Evolutionary conservation across 73 alveolate genomes (phyloP).

Genomic region (Stentor roeselii): DNA sequence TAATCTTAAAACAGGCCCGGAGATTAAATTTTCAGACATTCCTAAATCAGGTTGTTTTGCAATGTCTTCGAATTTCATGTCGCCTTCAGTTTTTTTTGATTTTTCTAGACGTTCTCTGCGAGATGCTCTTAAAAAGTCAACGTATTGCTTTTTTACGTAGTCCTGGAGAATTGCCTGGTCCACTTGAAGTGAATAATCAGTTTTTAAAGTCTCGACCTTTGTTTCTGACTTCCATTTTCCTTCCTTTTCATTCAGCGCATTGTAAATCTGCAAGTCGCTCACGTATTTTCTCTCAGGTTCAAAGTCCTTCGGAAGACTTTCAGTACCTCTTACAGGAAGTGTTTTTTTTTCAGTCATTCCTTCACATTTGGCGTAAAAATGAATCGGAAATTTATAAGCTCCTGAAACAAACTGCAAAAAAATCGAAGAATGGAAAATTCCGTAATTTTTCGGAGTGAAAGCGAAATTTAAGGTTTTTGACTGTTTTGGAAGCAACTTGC

Average conservation of each 20-base stretch:
- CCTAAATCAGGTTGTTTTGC: constrained; percentile 71
- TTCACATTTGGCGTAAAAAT: constrained; percentile 78
- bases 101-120: constrained; percentile 55
- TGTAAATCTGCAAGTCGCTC: constrained; percentile 45
- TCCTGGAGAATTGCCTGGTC: constrained; percentile 53
- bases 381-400: constrained; percentile 86
- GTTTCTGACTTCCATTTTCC: constrained; percentile 1
- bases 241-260: constrained; percentile 42
- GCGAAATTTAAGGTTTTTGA: constrained; percentile 82
- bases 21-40: constrained; percentile 45
- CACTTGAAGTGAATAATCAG: constrained; percentile 63
- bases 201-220: constrained; percentile 32
- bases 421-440: constrained; percentile 76
- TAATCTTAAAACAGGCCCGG: constrained; percentile 57
- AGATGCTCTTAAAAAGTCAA: constrained; percentile 57
- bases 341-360: constrained; percentile 55
- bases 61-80: constrained; percentile 61
- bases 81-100: constrained; percentile 53
- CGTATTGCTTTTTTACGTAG: constrained; percentile 54
- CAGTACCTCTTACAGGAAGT: constrained; percentile 69
- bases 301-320: constrained; percentile 73
- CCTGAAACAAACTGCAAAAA: constrained; percentile 76
- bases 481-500: constrained; percentile 82
- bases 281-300: constrained; percentile 53
- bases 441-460: constrained; percentile 94